Base-by-base conservation (phyloP, 2,329 filamentous ascomycete species). In the Aureobasidium sp. region DNA sequence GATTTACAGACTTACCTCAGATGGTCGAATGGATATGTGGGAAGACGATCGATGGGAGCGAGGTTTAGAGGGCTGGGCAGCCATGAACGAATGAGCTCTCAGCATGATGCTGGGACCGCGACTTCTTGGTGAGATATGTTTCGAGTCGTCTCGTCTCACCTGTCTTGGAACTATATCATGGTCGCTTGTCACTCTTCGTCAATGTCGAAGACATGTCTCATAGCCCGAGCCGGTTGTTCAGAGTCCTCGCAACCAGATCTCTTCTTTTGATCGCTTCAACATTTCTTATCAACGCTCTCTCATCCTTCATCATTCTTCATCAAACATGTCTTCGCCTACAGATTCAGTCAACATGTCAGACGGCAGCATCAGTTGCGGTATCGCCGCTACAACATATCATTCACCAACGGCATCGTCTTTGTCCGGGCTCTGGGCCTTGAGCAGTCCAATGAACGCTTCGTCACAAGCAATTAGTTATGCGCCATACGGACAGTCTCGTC, bases 11-110 rank as follows among this genome's bases (percentile, higher is more conserved):
- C 57, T 80, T 53, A 73, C 67, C 52, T 59, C 60, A 0, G 69
- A 77, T 63, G 77, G 77, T 0, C 61, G 53, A 10, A 69, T 79
- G 5, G 70, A 70, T 47, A 65, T 75, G 49, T 72, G 73, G 64
- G 59, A 67, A 11, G 78, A 80, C 62, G 62, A 59, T 42, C 54
- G 67, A 52, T 74, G 76, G 67, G 70, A 75, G 3, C 68, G 74
- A 35, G 75, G 74, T 0, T 54, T 79, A 17, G 60, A 64, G 41
- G 67, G 78, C 2, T 81, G 78, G 78, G 63, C 72, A 40, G 58
- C 64, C 0, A 41, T 51, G 35, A 51, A 51, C 25, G 16, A 8
- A 5, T 51, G 22, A 51, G 14, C 14, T 21, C 8, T 5, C 8
- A 2, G 27, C 7, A 56, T 75, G 55, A 62, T 50, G 14, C 37